These are phyloP conservation scores for Ophiocordyceps camponoti-leonardi DNA, from an alignment of 2,329 filamentous ascomycete species.

Conservation along the genomic window DNA sequence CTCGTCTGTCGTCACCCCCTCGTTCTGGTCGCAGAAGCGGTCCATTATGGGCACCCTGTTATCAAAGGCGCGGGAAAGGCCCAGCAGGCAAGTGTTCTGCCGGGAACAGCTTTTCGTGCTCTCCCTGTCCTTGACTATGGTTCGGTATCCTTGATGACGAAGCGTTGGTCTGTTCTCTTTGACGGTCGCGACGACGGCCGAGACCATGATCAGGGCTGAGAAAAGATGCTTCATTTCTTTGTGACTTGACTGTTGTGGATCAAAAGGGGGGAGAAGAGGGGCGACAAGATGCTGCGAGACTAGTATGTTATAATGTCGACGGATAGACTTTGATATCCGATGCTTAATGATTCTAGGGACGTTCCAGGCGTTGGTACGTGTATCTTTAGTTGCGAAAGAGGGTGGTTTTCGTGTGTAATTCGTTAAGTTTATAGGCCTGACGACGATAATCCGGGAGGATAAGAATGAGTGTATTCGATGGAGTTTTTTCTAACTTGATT, in stretches of 20 bases:
- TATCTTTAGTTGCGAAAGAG: too few species aligned
- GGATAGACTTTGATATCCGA: too few species aligned
- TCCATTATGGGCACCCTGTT: background rate
- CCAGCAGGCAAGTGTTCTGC: background rate
- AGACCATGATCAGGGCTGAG: background rate
- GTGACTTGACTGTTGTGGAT: background rate
- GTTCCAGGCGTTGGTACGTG: too few species aligned
- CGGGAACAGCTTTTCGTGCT: background rate
- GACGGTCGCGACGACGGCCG: background rate
- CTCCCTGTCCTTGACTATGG: background rate
- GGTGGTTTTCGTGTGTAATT: too few species aligned
- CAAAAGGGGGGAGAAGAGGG: background rate
- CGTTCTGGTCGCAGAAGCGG: background rate
- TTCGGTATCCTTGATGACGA: background rate
- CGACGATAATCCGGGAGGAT: too few species aligned
- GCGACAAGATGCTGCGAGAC: too few species aligned
- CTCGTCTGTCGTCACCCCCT: background rate
- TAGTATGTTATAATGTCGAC: too few species aligned
- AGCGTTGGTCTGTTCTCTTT: background rate
- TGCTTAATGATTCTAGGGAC: too few species aligned
- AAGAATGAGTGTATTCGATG: too few species aligned
- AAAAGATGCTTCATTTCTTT: background rate
- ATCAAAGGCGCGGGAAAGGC: background rate
- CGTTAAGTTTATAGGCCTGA: too few species aligned
- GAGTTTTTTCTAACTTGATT: too few species aligned